Base-by-base conservation (phyloP, 306 rosid genomes). In the Cucurbita moschata region DNA sequence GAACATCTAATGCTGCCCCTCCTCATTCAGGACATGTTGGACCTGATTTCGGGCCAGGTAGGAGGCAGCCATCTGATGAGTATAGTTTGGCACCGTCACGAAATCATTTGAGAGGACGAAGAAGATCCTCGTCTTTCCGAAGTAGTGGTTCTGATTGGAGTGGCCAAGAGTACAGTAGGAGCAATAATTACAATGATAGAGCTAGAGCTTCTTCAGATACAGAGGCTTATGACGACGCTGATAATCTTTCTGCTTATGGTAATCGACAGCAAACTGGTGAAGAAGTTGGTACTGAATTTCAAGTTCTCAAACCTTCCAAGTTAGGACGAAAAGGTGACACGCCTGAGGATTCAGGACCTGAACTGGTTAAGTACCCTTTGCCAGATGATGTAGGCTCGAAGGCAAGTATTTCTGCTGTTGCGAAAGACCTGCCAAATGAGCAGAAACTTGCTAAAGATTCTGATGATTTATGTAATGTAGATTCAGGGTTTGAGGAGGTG, bases 51-150 rank as follows among this genome's bases (percentile, higher is more conserved):
- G 74, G 72, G 14, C 74, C 87, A 0, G 80, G 88, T 80, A 78
- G 96, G 83, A 85, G 91, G 76, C 89, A 83, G 66, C 71, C 82
- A 52, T 82, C 71, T 78, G 96, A 88, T 11, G 95, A 92, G 47
- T 89, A 81, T 70, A 79, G 74, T 65, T 71, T 53, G 37, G 30
- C 53, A 16, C 46, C 70, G n/a, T 57, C 74, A 26, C 77, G 78
- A 39, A 73, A 52, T 72, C 75, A 79, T 26, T 75, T 50, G 35
- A 89, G 87, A 77, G 85, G 83, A 52, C 79, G 85, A 82, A 88
- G 90, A 81, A 84, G 96, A 76, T 81, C 83, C 42, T 58, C 63
- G 4, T 72, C 83, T 7, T 84, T 81, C n/a, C 81, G 87, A 4
- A 73, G 72, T 43, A 78, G 84, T 80, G 86, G 87, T 26, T 83